phyloP scores from a whole-genome alignment of 2,329 filamentous ascomycete species.

The Phyllachora maydis region DNA sequence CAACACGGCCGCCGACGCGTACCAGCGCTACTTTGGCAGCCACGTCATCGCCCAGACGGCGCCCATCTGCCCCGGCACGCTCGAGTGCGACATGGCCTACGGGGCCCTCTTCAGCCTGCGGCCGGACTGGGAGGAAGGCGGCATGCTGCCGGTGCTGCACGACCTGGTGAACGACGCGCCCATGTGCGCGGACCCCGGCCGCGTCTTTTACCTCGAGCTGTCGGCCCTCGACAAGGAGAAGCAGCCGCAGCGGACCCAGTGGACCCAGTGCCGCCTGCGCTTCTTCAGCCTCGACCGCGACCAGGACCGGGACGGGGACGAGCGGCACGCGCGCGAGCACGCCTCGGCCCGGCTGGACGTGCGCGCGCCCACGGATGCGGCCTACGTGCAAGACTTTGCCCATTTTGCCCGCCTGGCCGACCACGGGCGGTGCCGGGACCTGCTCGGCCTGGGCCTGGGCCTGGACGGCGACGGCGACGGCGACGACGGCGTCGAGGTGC shows the following conservation, averaged over 20 bases:
- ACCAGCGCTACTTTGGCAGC: slow-evolving; percentile 11
- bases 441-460: no score
- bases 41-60: slow-evolving; percentile 18
- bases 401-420: slow-evolving; percentile 13
- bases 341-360: no score
- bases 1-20: slow-evolving; percentile 15
- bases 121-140: slow-evolving; percentile 5
- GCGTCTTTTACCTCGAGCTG: neutral
- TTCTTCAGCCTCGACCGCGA: no score
- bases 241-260: no score
- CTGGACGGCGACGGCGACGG: slow-evolving; percentile 6
- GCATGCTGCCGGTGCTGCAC: slow-evolving; percentile 10
- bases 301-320: no score
- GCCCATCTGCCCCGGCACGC: slow-evolving; percentile 15
- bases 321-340: no score
- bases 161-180: slow-evolving; percentile 1
- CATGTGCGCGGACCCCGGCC: neutral
- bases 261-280: no score
- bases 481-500: slow-evolving; percentile 13
- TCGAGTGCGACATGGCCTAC: slow-evolving; percentile 13
- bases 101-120: slow-evolving; percentile 11
- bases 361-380: slow-evolving; percentile 5
- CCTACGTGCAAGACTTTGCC: slow-evolving; percentile 6
- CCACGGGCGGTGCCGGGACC: slow-evolving; percentile 9
- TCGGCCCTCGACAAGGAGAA: neutral